Evolutionary conservation across 2,329 filamentous ascomycete species (phyloP).

Genomic region (Cladosporium halotolerans): DNA sequence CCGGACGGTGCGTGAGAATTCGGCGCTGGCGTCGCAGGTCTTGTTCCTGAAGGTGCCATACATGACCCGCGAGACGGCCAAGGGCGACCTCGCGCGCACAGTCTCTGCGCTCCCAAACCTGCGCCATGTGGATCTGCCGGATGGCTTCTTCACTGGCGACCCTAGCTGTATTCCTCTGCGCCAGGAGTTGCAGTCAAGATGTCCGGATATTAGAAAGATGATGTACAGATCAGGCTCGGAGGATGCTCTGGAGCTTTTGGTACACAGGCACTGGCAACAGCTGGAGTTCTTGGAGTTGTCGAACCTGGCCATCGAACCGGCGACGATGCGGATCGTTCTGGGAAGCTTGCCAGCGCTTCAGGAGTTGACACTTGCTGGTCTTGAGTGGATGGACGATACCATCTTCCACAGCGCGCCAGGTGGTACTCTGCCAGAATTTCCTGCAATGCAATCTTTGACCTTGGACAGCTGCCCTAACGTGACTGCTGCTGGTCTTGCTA

Average conservation of each 20-base stretch:
- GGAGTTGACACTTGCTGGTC: constrained; percentile 67
- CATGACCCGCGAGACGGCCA: constrained; percentile 85
- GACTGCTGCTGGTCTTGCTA: constrained; percentile 63
- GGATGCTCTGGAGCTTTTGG: constrained; percentile 64
- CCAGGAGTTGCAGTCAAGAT: constrained; percentile 77
- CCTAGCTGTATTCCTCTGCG: constrained; percentile 66
- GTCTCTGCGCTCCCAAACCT: constrained; percentile 80
- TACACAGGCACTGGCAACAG: constrained; percentile 60
- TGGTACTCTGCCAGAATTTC: constrained; percentile 61
- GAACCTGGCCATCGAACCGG: constrained; percentile 62
- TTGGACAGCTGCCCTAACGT: constrained; percentile 66
- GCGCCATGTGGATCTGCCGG: constrained; percentile 82
- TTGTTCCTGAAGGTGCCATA: constrained; percentile 83
- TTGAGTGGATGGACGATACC: constrained; percentile 66
- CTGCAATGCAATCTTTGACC: constrained; percentile 65
- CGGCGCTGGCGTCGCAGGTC: constrained; percentile 62
- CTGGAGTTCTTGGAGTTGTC: constrained; percentile 69
- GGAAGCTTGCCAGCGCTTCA: constrained; percentile 60
- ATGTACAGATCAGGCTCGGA: constrained; percentile 74
- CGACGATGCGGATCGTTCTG: constrained; percentile 64
- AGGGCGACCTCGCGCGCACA: constrained; percentile 75
- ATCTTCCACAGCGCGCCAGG: constrained; percentile 60
- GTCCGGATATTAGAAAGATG: constrained; percentile 83
- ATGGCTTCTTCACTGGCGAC: constrained; percentile 80
- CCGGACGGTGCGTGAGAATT: constrained; percentile 73